Conservation (phyloP, 1,284 basidiomycete species). For the Puccinia coronata region DNA sequence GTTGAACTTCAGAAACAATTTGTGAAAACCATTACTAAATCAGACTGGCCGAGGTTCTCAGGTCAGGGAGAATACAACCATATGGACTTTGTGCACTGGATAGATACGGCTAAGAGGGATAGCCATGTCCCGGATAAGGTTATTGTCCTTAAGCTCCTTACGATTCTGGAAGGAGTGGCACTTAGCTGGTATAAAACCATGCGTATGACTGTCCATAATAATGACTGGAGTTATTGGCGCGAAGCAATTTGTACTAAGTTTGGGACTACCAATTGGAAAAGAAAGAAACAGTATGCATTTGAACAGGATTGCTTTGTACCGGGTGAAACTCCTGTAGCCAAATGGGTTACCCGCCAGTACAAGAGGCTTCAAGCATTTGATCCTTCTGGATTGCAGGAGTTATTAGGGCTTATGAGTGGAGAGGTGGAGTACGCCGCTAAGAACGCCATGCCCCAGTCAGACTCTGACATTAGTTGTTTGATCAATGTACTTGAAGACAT, state of each 20-base stretch:
- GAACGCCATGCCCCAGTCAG: not conserved
- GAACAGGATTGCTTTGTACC: not conserved
- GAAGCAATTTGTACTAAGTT: not conserved
- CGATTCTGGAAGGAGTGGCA: no score
- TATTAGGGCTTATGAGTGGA: not conserved
- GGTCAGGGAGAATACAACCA: no score
- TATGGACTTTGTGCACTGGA: no score
- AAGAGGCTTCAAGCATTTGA: not conserved
- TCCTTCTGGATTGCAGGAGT: not conserved
- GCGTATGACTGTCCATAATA: no score
- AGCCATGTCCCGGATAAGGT: no score
- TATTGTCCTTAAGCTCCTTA: no score
- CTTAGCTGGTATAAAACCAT: no score
- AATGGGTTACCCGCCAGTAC: not conserved
- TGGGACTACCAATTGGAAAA: not conserved
- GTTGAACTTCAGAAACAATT: no score
- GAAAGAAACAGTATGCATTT: not conserved
- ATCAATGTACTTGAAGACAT: not conserved
- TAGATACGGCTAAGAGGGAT: no score
- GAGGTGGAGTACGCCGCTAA: not conserved
- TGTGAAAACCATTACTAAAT: no score
- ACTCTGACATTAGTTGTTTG: not conserved
- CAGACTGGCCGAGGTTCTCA: no score
- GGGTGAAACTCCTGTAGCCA: not conserved
- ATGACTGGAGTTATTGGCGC: not conserved